Evolutionary conservation across 208 protist genomes (phyloP), one percentile per base, ranked within the genome.

Genomic region (Leishmania tropica): DNA sequence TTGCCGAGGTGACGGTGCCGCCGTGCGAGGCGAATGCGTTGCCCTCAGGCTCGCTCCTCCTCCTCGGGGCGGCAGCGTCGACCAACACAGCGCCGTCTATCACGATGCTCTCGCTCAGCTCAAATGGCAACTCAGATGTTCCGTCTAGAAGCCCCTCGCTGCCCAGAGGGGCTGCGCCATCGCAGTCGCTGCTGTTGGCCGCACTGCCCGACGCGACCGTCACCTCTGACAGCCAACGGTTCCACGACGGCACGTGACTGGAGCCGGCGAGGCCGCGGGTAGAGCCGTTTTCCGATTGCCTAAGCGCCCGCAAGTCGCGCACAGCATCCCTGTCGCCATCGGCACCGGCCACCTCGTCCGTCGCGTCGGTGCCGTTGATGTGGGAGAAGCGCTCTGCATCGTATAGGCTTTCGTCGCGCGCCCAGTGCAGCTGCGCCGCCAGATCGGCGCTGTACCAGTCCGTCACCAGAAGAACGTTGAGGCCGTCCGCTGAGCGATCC

Each of bases 171-270:
- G 54, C 56, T 71, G 53, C 47, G 31, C 7, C 19, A 53, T 64
- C 4, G 54, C 56, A 42, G 21, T 67, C 53, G 56, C 67, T 42
- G 78, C 21, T 11, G 78, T 75, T 51, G 87, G 28, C 3, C 40
- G 24, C 13, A 35, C 28, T 31, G 28, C 68, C 21, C 3, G 68
- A 74, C 6, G 68, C 68, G 24, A 17, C 45, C 24, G 45, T 53
- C 42, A 74, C 56, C 40, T 89, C 83, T 54, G 58, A 72, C 19
- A 94, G 73, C 64, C 88, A 83, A 21, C 62, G 65, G 48, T 94
- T 94, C 65, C 87, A 72, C 13, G 90, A 94, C 17, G 88, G 87
- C 1, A 87, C 84, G 79, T 94, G 90, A 62, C 80, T 89, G 47
- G 78, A 76, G 45, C 90, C 90, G 11, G 78, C 83, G 2, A 94